phyloP scores from a whole-genome alignment of 2,329 filamentous ascomycete genomes.

The Phialemonium atrogriseum region DNA sequence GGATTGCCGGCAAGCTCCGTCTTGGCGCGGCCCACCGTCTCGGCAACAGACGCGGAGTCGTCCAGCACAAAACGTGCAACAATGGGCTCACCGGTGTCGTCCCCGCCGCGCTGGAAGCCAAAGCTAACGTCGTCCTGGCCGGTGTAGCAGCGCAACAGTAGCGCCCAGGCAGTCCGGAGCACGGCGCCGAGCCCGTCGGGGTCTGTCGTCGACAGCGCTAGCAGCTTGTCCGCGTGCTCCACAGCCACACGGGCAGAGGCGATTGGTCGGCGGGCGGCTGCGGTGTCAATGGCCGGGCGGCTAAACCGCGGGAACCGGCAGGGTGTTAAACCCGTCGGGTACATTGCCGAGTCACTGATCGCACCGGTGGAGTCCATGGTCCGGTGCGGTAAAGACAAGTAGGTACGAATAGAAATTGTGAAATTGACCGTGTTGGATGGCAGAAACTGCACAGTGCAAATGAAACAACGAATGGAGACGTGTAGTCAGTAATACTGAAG shows the following conservation, averaged over 20 bases:
- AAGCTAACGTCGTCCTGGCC: constrained; percentile 13
- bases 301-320: constrained; percentile 9
- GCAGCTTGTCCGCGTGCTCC: constrained; percentile 4
- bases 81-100: constrained; percentile 1
- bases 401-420: too few species aligned
- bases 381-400: too few species aligned
- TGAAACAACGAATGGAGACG: background rate
- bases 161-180: constrained; percentile 11
- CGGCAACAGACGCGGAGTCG: constrained; percentile 5
- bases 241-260: constrained; percentile 8
- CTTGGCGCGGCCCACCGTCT: constrained; percentile 5
- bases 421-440: too few species aligned
- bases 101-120: constrained; percentile 6
- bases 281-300: constrained; percentile 2
- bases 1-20: constrained; percentile 3
- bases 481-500: background rate
- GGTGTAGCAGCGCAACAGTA: too few species aligned
- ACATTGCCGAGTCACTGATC: constrained; percentile 5
- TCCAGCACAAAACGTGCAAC: constrained; percentile 8
- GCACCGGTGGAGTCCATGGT: background rate
- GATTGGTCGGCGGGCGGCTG: constrained; percentile 2
- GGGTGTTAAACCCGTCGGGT: constrained; percentile 4
- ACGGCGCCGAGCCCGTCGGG: constrained; percentile 8
- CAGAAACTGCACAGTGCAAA: too few species aligned
- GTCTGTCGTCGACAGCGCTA: constrained; percentile 7